Evolutionary conservation across 179 eudicot species (phyloP).

Genomic region (Silene vulgaris): DNA sequence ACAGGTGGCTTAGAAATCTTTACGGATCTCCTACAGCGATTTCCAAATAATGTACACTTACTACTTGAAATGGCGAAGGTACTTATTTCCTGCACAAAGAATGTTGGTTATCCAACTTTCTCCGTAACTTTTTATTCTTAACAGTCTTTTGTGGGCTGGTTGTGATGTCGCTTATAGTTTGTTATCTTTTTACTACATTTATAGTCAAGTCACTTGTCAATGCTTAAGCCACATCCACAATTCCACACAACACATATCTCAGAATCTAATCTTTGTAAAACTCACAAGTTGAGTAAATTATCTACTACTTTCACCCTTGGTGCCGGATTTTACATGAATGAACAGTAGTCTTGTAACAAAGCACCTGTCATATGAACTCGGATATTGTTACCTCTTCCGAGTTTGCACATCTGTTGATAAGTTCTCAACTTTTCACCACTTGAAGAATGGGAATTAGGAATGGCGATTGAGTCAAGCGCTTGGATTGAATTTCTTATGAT

Average conservation of each 20-base stretch:
- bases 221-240: neutral
- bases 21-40: constrained; percentile 74
- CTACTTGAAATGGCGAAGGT: constrained; percentile 93
- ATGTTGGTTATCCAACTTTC: neutral
- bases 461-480: too few species aligned
- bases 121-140: neutral
- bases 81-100: neutral
- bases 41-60: constrained; percentile 77
- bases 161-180: neutral
- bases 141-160: neutral
- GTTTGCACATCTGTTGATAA: neutral
- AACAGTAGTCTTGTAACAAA: neutral
- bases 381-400: constrained; percentile 1
- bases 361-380: neutral
- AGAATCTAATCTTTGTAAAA: neutral
- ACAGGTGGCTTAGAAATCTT: constrained; percentile 89
- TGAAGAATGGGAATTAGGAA: too few species aligned
- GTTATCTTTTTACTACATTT: neutral
- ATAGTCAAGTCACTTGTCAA: neutral
- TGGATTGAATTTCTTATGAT: too few species aligned
- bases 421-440: neutral
- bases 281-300: neutral
- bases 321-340: too few species aligned
- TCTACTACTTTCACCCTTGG: neutral
- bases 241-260: neutral